These are phyloP conservation scores for Phlyctochytrium planicorne DNA, from an alignment of 192 early-diverging fungal species.

Conservation along the genomic window DNA sequence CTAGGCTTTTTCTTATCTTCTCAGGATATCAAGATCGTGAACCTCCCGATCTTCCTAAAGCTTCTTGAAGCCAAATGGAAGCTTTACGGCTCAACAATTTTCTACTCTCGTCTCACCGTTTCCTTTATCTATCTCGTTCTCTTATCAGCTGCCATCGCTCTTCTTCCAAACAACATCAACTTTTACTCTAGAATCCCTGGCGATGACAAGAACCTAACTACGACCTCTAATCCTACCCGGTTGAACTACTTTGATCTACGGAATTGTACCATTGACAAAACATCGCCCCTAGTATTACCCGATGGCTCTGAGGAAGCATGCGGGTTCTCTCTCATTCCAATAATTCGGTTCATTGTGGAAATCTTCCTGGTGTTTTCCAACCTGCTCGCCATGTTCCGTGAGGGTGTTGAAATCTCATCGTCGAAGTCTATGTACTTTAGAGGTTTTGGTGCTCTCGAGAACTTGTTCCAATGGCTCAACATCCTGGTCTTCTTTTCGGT, in stretches of 20 bases:
- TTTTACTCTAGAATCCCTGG: neutral
- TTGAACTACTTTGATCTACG: neutral
- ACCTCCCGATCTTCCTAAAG: slow-evolving; percentile 16
- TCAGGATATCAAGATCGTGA: slow-evolving; percentile 23
- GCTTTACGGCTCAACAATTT: slow-evolving; percentile 22
- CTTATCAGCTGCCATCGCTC: slow-evolving; percentile 7
- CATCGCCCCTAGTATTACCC: slow-evolving; percentile 4
- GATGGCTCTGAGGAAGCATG: neutral
- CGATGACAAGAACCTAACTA: no score
- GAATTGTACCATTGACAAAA: neutral
- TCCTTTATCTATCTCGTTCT: slow-evolving; percentile 5
- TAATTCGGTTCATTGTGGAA: slow-evolving; percentile 10
- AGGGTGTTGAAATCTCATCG: neutral
- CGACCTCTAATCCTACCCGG: neutral
- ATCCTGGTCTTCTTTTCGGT: slow-evolving; percentile 3
- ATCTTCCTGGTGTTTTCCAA: slow-evolving; percentile 9
- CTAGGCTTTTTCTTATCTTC: slow-evolving; percentile 5
- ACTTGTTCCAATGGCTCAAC: slow-evolving; percentile 20
- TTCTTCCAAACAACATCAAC: slow-evolving; percentile 10
- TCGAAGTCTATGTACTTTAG: neutral
- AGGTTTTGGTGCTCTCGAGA: slow-evolving; percentile 14
- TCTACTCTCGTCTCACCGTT: slow-evolving; percentile 11
- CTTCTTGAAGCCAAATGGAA: slow-evolving; percentile 30
- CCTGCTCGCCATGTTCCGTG: neutral
- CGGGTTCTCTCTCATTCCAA: neutral